Base-by-base conservation (phyloP, 192 early-diverging fungal genomes). In the Radiomyces spectabilis region DNA sequence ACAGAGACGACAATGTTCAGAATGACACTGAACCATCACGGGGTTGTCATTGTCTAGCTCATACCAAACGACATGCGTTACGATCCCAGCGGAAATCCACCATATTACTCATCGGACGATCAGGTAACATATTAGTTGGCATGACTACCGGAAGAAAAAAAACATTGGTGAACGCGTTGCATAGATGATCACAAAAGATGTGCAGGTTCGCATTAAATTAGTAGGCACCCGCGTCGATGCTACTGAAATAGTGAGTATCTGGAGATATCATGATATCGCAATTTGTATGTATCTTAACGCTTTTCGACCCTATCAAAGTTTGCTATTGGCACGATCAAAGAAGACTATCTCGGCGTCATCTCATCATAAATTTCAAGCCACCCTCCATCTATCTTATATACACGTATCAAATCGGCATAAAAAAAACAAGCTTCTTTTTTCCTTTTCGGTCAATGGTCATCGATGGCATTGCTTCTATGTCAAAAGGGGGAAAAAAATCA, bases 251-350 rank as follows among this genome's bases (percentile, higher is more conserved):
- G 89, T 93, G 80, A 79, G 85, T 74, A 16, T 68, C 29, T 16
- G 9, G 39, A 34, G 33, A 31, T 21, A 44, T 3, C 29, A 33
- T 42, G 24, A 19, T 31, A 22, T 7, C 2, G 2, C 24, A 24
- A 1, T 38, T 5, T 40, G 12, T 12, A 55, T 44, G 10, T 16
- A 13, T 41, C 18, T 31, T 34, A 42, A 22, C 38, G 58, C 8
- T 27, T 41, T 53, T 33, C 39, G 19, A 30, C 44, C 29, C 16
- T 26, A 29, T 38, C 22, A 35, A 15, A 92, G 90, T 89, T 88
- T 74, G 90, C 91, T 21, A 94, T 93, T 52, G 94, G 94, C 19
- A 94, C 93, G 4, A 95, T 98, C 69, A 97, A 95, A 69, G 94
- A 98, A 62, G 94, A 98, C 81, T 98, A 89, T 52, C 66, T 97